phyloP scores from a whole-genome alignment of 1,284 basidiomycete species.

The Puccinia sorghi region DNA sequence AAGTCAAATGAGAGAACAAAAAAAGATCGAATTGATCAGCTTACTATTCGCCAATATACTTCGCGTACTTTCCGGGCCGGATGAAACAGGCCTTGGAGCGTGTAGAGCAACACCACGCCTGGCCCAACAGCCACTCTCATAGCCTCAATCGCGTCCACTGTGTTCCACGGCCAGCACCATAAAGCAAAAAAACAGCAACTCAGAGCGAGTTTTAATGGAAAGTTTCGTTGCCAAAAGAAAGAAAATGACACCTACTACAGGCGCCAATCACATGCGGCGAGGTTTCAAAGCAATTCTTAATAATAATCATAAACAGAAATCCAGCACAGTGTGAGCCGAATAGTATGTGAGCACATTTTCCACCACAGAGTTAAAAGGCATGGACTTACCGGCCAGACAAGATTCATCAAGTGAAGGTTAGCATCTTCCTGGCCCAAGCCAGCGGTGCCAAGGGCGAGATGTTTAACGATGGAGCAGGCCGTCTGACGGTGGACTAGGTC shows the following conservation, averaged over 20 bases:
- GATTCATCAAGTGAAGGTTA: conserved; percentile 94
- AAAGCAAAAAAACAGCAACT: neutral
- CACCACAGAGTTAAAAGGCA: neutral
- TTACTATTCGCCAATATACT: conserved; percentile 59
- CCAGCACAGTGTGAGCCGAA: neutral
- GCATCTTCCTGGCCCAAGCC: conserved; percentile 97
- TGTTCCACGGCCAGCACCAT: neutral
- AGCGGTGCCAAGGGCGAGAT: conserved; percentile 92
- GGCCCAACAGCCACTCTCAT: conserved; percentile 95
- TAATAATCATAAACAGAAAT: conserved; percentile 10
- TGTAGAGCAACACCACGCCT: conserved; percentile 84
- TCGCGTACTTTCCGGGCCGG: conserved; percentile 95
- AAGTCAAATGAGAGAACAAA: neutral
- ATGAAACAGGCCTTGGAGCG: conserved; percentile 89
- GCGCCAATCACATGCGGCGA: conserved; percentile 97
- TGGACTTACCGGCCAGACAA: conserved; percentile 80
- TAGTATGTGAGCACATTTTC: neutral
- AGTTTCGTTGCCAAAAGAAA: neutral
- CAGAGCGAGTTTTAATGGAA: conserved; percentile 38
- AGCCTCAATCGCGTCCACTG: conserved; percentile 74
- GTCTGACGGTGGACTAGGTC: conserved; percentile 98
- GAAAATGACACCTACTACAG: conserved; percentile 33
- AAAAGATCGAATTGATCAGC: neutral
- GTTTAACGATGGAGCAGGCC: conserved; percentile 98
- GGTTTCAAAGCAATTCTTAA: conserved; percentile 57